These are phyloP conservation scores for Coprinopsis cinerea DNA, from an alignment of 768 basidiomycete genomes.

Conservation along the genomic window DNA sequence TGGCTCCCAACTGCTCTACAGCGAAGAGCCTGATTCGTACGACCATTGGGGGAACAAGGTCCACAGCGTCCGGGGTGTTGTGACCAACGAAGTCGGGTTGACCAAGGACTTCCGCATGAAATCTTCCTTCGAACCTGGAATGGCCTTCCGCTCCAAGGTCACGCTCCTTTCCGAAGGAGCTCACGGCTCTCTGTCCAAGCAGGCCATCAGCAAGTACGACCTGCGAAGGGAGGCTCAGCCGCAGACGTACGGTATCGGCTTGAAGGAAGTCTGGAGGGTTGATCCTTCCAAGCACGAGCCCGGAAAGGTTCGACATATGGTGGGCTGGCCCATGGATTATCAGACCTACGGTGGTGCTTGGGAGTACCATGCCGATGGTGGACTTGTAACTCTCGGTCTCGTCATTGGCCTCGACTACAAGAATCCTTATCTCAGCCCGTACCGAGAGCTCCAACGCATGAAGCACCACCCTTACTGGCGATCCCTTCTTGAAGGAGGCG, in stretches of 20 bases:
- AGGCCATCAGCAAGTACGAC: constrained; percentile 66
- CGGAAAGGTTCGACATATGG: constrained; percentile 83
- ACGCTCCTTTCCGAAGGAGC: constrained; percentile 94
- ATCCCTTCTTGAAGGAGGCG: constrained; percentile 63
- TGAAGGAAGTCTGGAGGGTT: constrained; percentile 98
- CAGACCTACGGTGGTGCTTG: constrained; percentile 90
- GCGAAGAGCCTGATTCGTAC: constrained; percentile 39
- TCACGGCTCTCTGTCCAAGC: constrained; percentile 86
- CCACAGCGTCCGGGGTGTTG: constrained; percentile 64
- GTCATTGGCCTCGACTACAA: constrained; percentile 93
- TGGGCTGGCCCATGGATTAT: constrained; percentile 88
- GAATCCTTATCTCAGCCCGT: constrained; percentile 90
- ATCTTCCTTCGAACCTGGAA: constrained; percentile 89
- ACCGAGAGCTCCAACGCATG: constrained; percentile 89
- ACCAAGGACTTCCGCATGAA: constrained; percentile 73
- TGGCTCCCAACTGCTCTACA: constrained; percentile 76
- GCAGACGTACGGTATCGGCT: constrained; percentile 93
- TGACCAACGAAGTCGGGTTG: constrained; percentile 92
- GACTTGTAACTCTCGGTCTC: constrained; percentile 83
- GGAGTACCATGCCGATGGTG: constrained; percentile 93
- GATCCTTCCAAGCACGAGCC: constrained; percentile 55
- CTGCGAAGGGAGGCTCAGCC: constrained; percentile 67
- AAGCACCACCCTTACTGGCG: constrained; percentile 95
- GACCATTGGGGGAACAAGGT: constrained; percentile 39
- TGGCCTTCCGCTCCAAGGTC: constrained; percentile 90